phyloP scores from a whole-genome alignment of 2,329 filamentous ascomycete genomes.

The Chaetomium sp. region DNA sequence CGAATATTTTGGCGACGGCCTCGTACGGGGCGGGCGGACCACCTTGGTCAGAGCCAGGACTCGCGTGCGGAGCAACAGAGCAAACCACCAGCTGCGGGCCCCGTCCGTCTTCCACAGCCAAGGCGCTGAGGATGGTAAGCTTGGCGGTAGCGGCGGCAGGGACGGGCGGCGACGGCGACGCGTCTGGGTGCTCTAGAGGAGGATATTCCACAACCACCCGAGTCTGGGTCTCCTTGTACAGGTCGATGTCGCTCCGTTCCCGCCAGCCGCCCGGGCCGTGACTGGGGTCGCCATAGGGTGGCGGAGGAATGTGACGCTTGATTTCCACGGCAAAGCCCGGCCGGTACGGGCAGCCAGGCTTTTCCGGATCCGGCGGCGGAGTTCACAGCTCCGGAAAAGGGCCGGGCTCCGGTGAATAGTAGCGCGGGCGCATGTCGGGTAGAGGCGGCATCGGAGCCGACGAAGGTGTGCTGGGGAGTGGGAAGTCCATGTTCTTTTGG shows the following conservation, averaged over 20 bases:
- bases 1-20: conserved; percentile 21
- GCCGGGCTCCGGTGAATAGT: background rate
- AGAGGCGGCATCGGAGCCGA: background rate
- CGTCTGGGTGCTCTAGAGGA: conserved; percentile 10
- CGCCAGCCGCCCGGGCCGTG: conserved; percentile 8
- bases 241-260: background rate
- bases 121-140: conserved; percentile 1
- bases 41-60: background rate
- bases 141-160: background rate
- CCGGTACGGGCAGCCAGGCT: conserved; percentile 20
- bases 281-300: conserved; percentile 16
- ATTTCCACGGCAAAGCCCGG: conserved; percentile 18
- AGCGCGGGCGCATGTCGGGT: background rate
- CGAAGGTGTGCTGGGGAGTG: background rate
- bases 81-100: conserved; percentile 18
- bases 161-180: background rate
- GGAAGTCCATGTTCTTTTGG: background rate
- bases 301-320: conserved; percentile 17
- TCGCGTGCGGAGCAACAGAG: conserved; percentile 6
- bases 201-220: conserved; percentile 12
- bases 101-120: conserved; percentile 15
- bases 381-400: background rate
- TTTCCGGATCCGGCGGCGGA: conserved; percentile 20
- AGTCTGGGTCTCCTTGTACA: conserved; percentile 12
- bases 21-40: background rate